Base-by-base conservation (phyloP, 176 grass and related monocot species). In the Oryza nivara region DNA sequence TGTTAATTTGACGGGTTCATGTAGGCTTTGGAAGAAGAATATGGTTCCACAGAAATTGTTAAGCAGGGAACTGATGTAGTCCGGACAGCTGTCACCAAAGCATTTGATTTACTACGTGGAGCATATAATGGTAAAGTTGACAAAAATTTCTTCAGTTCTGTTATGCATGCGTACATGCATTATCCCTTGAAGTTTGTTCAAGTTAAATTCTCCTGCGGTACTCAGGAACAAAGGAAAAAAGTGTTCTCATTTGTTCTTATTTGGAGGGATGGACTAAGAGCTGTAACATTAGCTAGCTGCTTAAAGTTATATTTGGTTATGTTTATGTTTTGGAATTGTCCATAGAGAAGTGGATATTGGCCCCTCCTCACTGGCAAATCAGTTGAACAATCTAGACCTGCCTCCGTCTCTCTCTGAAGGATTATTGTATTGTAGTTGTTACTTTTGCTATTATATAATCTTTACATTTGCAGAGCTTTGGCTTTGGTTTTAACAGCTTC, bases 31-130 rank as follows among this genome's bases (percentile, higher is more conserved):
- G 71, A 85, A 87, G 88, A 87, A 34, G 89, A 82, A 93, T 92
- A 99, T 79, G 89, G 87, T 77, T 85, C 88, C 0, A 72, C 74
- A 14, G 85, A 92, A 79, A 91, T 90, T 68, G 69, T 91, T 80
- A 78, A 79, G 67, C 93, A 96, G 84, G 91, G 83, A 86, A 80
- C 78, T n/a, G 83, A 99, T 88, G 71, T 99, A 77, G 87, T 92
- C 64, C 73, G 64, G 63, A 96, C 32, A 84, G 87, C 80, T 85
- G 51, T 99, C 63, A 70, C 79, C 58, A 99, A 90, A 89, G 80
- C 90, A 67, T 99, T 93, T 85, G 68, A 92, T 85, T 76, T 89
- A 78, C 58, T 99, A 84, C 71, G 80, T 43, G 80, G 44, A 82
- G 89, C 89, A 81, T 96, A 99, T 28, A 81, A 70, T 82, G 91